These are phyloP conservation scores for Quercus bicolor DNA, from an alignment of 306 rosid genomes.

Conservation along the genomic window DNA sequence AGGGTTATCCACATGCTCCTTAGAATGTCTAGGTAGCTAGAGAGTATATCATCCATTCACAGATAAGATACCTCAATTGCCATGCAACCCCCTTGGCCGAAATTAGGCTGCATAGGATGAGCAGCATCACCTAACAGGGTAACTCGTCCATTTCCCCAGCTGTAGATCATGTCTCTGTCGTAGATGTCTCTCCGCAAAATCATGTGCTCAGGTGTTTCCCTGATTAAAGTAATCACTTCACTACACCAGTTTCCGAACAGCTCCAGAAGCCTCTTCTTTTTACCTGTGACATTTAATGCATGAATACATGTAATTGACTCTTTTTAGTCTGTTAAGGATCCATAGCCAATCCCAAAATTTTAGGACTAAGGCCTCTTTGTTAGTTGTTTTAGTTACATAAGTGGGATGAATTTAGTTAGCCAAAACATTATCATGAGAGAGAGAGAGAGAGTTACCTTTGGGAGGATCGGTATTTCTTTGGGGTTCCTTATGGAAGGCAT, in stretches of 20 bases:
- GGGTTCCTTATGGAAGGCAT: conserved; percentile 45
- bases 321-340: too few species aligned
- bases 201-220: conserved; percentile 40
- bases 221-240: conserved; percentile 35
- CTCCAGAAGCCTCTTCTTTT: conserved; percentile 31
- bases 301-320: neutral
- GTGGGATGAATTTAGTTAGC: neutral
- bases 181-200: conserved; percentile 43
- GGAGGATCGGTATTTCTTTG: conserved; percentile 13
- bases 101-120: conserved; percentile 53
- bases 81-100: conserved; percentile 47
- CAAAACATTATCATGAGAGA: conserved; percentile 6
- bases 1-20: too few species aligned
- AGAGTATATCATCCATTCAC: neutral
- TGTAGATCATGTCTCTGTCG: conserved; percentile 36
- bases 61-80: conserved; percentile 37
- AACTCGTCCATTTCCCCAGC: conserved; percentile 45
- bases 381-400: too few species aligned
- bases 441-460: conserved; percentile 21
- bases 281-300: conserved; percentile 18
- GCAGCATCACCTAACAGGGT: conserved; percentile 46
- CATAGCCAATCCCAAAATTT: too few species aligned
- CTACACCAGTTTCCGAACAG: conserved; percentile 39
- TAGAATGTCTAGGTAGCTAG: too few species aligned
- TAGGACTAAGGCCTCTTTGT: too few species aligned